Base-by-base conservation (phyloP, 768 basidiomycete genomes). In the Agrocybe chaxingu region DNA sequence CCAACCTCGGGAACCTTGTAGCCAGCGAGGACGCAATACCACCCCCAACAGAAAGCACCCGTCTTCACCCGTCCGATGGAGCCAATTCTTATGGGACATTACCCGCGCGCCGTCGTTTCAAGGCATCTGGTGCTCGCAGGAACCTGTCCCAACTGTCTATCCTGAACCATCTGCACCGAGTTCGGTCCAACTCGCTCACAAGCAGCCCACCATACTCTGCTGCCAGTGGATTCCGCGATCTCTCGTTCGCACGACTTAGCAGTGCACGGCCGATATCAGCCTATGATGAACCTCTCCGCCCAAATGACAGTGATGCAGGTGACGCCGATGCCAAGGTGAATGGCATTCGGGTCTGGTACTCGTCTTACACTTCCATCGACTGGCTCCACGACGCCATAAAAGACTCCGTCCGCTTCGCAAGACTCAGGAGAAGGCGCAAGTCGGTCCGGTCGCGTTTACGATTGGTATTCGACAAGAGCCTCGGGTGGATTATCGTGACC, bases 341-440 rank as follows among this genome's bases (percentile, higher is more conserved):
- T 57, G 94, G 94, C 33, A 84, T 92, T 50, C 86, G 92, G 24
- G 90, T 93, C 32, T 90, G 87, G 91, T 93, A 92, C 66, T 84
- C 87, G 8, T 90, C 89, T 2, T 96, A 85, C 70, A 85, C 90
- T 0, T 92, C 89, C 13, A 87, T 96, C 50, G 94, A 98, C 67
- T 98, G 95, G 96, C 74, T 98, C 47, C 96, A 98, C 60, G 96
- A 98, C 70, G 81, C 91, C 36, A 92, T 98, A 73, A 95, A 97
- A 67, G 92, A 96, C 62, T 92, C 92, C 0, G 80, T 81, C 7
- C 87, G 94, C 29, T 86, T 88, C 56, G 80, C 86, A 32, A 78
- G 81, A 44, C 74, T 96, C 12, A 79, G 74, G 24, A 24, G 24
- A 47, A 78, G 72, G 43, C 79, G 83, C 50, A 85, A 81, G 58